Percentiles rank a stretch among this genome's conserved stretches.
Conservation (phyloP, 73 alveolate genomes). For the Breviolum minutum region DNA sequence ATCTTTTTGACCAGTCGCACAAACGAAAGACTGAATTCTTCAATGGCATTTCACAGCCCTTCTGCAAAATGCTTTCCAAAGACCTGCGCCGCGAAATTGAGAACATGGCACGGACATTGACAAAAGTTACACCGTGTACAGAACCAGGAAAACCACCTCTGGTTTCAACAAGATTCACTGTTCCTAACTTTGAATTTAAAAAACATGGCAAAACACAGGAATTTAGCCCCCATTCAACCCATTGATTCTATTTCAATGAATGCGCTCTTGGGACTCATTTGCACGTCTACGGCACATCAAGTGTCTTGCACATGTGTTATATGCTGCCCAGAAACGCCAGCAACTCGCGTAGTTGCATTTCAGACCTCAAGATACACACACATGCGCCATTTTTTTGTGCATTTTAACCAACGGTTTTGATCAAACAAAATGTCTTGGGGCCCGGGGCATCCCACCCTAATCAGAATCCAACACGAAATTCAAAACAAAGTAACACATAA, state of each 20-base stretch:
- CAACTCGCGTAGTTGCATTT: constrained; percentile 39
- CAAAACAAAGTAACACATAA: too few species aligned
- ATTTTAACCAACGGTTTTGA: too few species aligned
- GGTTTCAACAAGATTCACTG: not conserved
- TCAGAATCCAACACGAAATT: too few species aligned
- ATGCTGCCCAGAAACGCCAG: not conserved
- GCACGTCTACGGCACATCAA: too few species aligned
- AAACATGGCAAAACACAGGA: not conserved
- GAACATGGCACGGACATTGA: too few species aligned
- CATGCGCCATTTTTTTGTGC: not conserved
- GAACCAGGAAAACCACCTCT: too few species aligned
- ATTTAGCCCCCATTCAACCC: not conserved
- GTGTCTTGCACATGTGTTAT: not conserved
- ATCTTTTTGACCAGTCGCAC: constrained; percentile 37
- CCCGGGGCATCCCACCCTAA: too few species aligned
- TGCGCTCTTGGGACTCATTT: too few species aligned
- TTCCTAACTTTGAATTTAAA: not conserved
- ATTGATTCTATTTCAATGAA: not conserved
- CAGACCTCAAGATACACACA: not conserved
- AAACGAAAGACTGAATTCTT: constrained; percentile 74
- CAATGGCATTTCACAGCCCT: constrained; percentile 9
- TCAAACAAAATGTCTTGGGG: too few species aligned
- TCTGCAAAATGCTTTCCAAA: not conserved
- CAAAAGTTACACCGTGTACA: too few species aligned
- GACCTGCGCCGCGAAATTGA: not conserved